Evolutionary conservation across 805 yeast species (phyloP), one percentile per base, ranked within the genome.

Genomic region (Candida manassasensis): DNA sequence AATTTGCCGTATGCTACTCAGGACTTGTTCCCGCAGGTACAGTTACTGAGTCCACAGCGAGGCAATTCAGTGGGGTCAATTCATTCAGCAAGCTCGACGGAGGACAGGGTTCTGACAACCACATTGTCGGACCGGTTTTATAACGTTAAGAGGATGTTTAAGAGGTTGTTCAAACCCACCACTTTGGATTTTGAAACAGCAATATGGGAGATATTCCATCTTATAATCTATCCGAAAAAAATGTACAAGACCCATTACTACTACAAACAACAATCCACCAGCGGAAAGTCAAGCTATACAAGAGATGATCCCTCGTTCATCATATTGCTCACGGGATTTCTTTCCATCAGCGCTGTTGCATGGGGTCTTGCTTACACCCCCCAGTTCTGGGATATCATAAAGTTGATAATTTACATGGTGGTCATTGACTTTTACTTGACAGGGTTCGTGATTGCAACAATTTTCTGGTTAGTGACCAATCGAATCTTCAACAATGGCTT

Each of bases 261-360:
- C 42, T 86, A 84, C 52, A 88, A 85, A 45, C 83, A 79, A 48
- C 90, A 84, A 38, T 24, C 29, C 14, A 49, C 52, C 12, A 45
- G 41, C 32, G 57, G 57, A 14, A 80, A 77, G 50, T 75, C 81
- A 47, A 75, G 77, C 44, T 87, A 94, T 81, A 80, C 95, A 1
- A 71, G 97, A 44, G 96, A 89, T 57, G 97, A 88, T 57, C 97
- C 97, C 0, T 80, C 93, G 18, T 88, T 89, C 52, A 77, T 85
- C 42, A 72, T 89, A 21, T 62, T 89, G 27, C 64, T 88, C 35
- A 72, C 84, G n/a, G 63, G 69, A 2, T 72, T 88, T 40, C 61
- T 89, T 18, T 68, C 77, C 2, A 55, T 85, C 3, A 78, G 89
- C 42, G 95, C 96, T 0, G 52, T 89, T 15, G 93, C 87, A 1